Base-by-base conservation (phyloP, 106 monocot genomes). In the Acorus calamus region DNA sequence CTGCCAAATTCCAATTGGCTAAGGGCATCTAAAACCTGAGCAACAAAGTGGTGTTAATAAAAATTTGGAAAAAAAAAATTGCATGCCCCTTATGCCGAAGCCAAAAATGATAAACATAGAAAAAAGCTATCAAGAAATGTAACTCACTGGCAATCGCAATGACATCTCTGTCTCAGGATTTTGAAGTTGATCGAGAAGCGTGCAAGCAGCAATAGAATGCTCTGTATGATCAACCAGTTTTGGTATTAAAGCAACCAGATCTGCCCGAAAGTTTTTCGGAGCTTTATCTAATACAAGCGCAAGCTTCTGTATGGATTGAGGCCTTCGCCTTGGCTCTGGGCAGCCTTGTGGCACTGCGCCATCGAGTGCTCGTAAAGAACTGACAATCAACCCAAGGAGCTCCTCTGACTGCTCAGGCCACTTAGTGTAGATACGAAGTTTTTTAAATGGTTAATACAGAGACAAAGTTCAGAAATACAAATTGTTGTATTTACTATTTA, bases 401-500 rank as follows among this genome's bases (percentile, higher is more conserved):
- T 96, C 91, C 66, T 84, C 90, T 59, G 90, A 96, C 60, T 96
- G 94, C 53, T 90, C 87, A 59, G 84, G 94, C 87, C 84, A 87
- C 65, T 87, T 96, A 66, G 73, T 80, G 90, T 96, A 55, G 48
- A 70, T 53, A 59, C 4, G 53, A 62, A 47, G 10, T 46, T 42
- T 14, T n/a, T 28, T 7, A 61, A 66, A 61, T 11, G 70, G 59
- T 64, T 65, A 53, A 49, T 8, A 0, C 28, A 28, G 28, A 28
- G 28, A 28, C 28, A 28, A 28, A 28, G 28, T 28, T 44, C 8
- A 70, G 5, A 61, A 56, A 54, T 51, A 28, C 28, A 28, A 28
- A 28, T 28, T 28, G 28, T 28, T 28, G 28, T 28, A 28, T 28
- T 28, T 28, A 28, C 28, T 28, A 28, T 28, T 28, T 28, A 1